phyloP scores from a whole-genome alignment of 2,329 filamentous ascomycete genomes.

The Diaporthe capsici region DNA sequence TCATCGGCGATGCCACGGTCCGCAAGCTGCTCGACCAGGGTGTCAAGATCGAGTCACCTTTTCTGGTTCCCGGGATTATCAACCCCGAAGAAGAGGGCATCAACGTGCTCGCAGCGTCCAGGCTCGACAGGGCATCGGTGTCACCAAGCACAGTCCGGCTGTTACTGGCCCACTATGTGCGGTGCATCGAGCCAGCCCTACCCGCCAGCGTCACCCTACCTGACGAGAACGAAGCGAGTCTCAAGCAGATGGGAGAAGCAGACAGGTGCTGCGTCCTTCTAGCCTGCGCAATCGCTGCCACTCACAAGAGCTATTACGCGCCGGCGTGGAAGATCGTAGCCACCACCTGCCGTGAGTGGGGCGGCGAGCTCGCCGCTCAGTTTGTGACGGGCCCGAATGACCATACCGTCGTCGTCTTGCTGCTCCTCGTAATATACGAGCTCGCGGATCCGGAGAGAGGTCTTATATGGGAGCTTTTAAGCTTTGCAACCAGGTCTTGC shows the following conservation, averaged over 20 bases:
- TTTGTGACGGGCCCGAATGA: conserved; percentile 14
- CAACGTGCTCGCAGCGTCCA: conserved; percentile 1
- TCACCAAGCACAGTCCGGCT: conserved; percentile 25
- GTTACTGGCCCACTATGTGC: conserved; percentile 30
- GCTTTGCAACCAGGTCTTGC: conserved; percentile 26
- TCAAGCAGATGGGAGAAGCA: conserved; percentile 25
- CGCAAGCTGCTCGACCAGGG: conserved; percentile 33
- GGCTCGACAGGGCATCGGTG: conserved; percentile 19
- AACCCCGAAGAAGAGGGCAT: conserved; percentile 27
- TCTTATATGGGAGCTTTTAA: conserved; percentile 36
- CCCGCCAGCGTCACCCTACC: conserved; percentile 12
- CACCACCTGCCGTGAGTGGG: conserved; percentile 34
- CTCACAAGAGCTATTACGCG: conserved; percentile 31
- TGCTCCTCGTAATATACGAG: conserved; percentile 36
- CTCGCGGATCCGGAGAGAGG: conserved; percentile 33
- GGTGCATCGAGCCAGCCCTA: conserved; percentile 30
- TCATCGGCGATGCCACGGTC: conserved; percentile 32
- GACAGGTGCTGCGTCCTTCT: conserved; percentile 31
- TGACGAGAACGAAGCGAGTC: conserved; percentile 28
- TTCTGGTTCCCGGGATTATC: conserved; percentile 15
- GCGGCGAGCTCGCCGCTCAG: conserved; percentile 26
- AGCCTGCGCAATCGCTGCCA: conserved; percentile 34
- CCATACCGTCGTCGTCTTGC: conserved; percentile 15
- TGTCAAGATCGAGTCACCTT: conserved; percentile 22
- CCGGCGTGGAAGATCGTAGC: conserved; percentile 31